These are phyloP conservation scores for Casuarina cunninghamiana DNA, from an alignment of 306 rosid species.

Conservation along the genomic window DNA sequence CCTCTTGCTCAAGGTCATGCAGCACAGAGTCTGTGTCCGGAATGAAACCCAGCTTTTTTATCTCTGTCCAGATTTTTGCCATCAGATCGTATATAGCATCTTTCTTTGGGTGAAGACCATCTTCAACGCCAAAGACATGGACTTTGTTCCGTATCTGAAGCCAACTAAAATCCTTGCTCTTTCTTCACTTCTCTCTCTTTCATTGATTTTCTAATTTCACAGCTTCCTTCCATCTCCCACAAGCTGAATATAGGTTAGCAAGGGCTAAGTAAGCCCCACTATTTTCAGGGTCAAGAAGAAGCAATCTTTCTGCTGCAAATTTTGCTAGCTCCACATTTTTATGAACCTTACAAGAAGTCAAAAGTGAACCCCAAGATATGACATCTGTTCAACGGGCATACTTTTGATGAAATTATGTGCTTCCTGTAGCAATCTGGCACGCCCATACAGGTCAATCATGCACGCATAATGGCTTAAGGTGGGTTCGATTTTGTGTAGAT, in stretches of 20 bases:
- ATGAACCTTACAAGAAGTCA: constrained; percentile 75
- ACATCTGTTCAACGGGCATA: constrained; percentile 79
- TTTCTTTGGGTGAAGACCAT: constrained; percentile 67
- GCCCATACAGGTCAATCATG: constrained; percentile 78
- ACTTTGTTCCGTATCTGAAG: constrained; percentile 66
- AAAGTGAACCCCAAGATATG: constrained; percentile 82
- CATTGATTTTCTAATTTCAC: constrained; percentile 77
- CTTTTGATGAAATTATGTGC: constrained; percentile 55
- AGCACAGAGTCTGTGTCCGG: constrained; percentile 56
- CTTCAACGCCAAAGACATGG: constrained; percentile 80
- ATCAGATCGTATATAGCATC: constrained; percentile 64
- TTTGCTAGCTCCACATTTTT: constrained; percentile 71
- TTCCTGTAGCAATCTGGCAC: constrained; percentile 85
- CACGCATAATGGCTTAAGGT: constrained; percentile 77
- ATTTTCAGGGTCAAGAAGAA: constrained; percentile 74
- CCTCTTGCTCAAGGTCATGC: constrained; percentile 75
- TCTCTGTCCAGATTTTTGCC: constrained; percentile 77
- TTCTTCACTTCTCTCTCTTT: constrained; percentile 82
- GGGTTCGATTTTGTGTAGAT: constrained; percentile 68
- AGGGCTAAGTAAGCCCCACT: constrained; percentile 84
- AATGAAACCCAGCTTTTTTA: constrained; percentile 71
- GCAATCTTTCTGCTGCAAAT: constrained; percentile 78
- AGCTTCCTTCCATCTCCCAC: constrained; percentile 82
- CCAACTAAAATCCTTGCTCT: constrained; percentile 83
- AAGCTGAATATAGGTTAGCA: constrained; percentile 78